Evolutionary conservation across 2,329 filamentous ascomycete species (phyloP).

Genomic region (Colletotrichum lindemuthianum): DNA sequence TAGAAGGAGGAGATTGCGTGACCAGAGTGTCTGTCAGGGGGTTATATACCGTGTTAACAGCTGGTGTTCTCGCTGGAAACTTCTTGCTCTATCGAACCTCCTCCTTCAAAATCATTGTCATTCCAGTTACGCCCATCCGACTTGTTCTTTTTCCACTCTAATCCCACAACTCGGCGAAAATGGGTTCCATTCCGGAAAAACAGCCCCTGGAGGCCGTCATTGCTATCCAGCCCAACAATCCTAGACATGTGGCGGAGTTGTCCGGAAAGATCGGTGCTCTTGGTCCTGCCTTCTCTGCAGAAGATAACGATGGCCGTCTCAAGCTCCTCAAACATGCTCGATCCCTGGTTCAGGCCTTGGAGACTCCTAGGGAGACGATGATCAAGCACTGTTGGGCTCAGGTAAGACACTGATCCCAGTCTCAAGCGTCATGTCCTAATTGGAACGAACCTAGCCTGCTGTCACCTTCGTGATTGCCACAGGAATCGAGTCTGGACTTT

Average conservation of each 20-base stretch:
- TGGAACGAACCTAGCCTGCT: background rate
- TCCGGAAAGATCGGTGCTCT: background rate
- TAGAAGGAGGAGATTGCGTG: too few relatives aligned
- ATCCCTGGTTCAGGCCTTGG: conserved; percentile 28
- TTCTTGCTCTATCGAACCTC: too few relatives aligned
- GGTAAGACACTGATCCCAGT: conserved; percentile 28
- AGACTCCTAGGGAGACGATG: conserved; percentile 46
- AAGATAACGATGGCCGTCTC: conserved; percentile 8
- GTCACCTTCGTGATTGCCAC: conserved; percentile 2
- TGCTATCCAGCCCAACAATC: conserved; percentile 3
- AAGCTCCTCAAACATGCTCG: conserved; percentile 18
- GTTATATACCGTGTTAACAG: too few relatives aligned
- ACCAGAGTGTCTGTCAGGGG: too few relatives aligned
- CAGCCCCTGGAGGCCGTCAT: background rate
- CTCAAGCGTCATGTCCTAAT: background rate
- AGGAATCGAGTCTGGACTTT: conserved; percentile 16
- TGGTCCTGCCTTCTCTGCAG: background rate
- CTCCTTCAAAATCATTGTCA: too few relatives aligned
- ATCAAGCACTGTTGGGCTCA: conserved; percentile 45
- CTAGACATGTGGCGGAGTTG: background rate
- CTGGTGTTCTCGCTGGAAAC: too few relatives aligned
- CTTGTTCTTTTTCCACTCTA: background rate
- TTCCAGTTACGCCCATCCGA: background rate
- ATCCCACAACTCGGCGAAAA: background rate
- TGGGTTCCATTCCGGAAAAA: conserved; percentile 19